phyloP scores from a whole-genome alignment of 2,329 filamentous ascomycete genomes.

The Volutella citrinella region DNA sequence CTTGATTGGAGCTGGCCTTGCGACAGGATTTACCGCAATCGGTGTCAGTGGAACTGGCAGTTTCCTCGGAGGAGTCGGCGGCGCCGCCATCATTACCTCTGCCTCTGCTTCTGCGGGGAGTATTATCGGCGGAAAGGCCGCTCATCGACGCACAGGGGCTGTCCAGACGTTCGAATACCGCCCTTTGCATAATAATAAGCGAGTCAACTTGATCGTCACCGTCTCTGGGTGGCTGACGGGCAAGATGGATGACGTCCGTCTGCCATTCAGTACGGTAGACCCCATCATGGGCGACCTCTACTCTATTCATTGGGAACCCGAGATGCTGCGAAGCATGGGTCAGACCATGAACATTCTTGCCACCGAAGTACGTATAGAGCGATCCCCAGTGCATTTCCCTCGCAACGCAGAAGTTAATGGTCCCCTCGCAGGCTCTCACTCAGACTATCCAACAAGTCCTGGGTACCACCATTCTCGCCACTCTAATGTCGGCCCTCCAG shows the following conservation, averaged over 20 bases:
- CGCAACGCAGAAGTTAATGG: too few relatives aligned
- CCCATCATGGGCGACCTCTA: conserved; percentile 98
- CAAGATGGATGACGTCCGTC: conserved; percentile 91
- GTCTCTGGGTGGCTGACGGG: conserved; percentile 98
- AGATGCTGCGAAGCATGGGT: conserved; percentile 97
- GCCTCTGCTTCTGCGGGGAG: conserved; percentile 82
- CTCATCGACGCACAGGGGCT: conserved; percentile 81
- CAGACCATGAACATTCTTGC: conserved; percentile 98
- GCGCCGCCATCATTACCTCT: conserved; percentile 91
- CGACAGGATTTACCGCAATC: conserved; percentile 92
- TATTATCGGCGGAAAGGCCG: conserved; percentile 80
- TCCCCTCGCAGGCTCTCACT: conserved; percentile 81
- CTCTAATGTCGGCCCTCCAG: conserved; percentile 88
- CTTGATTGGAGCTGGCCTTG: conserved; percentile 89
- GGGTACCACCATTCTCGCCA: conserved; percentile 81
- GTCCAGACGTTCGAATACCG: conserved; percentile 97
- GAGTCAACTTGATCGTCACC: conserved; percentile 92
- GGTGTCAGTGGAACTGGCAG: conserved; percentile 84
- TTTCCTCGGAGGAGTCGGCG: conserved; percentile 88
- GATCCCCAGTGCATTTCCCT: too few relatives aligned
- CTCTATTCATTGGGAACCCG: conserved; percentile 94
- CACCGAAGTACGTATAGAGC: conserved; percentile 80
- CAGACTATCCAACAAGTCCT: conserved; percentile 95
- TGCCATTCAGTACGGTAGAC: conserved; percentile 95
- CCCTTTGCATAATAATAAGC: conserved; percentile 95